These are phyloP conservation scores for Nematodospora valgi DNA, from an alignment of 805 yeast species.

Conservation along the genomic window DNA sequence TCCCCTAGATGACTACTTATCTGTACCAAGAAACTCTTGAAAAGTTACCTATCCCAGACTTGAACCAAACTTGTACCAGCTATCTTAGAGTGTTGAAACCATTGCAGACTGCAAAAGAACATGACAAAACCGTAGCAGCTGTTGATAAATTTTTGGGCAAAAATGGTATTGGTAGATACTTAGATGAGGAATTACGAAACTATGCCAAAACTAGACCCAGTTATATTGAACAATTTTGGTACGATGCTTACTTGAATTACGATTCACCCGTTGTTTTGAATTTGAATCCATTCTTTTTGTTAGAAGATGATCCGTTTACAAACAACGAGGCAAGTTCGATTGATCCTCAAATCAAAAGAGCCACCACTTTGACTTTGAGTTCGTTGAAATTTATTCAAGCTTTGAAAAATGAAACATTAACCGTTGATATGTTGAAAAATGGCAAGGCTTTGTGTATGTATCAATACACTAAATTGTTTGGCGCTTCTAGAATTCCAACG, in stretches of 20 bases:
- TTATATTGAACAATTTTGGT: conserved; percentile 94
- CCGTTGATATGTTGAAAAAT: conserved; percentile 64
- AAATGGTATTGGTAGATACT: conserved; percentile 46
- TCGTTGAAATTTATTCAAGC: conserved; percentile 79
- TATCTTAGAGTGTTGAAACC: conserved; percentile 73
- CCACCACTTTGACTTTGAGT: conserved; percentile 74
- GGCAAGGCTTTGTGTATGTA: conserved; percentile 79
- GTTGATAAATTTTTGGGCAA: conserved; percentile 51
- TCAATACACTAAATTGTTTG: conserved; percentile 83
- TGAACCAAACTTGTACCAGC: conserved; percentile 60
- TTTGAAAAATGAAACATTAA: conserved; percentile 66
- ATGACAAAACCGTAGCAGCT: conserved; percentile 55
- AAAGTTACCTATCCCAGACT: conserved; percentile 78
- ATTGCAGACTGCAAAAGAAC: conserved; percentile 74
- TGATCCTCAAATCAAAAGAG: conserved; percentile 67
- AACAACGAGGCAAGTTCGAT: conserved; percentile 44
- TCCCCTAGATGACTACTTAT: conserved; percentile 38
- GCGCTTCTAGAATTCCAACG: conserved; percentile 84
- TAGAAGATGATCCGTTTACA: conserved; percentile 89
- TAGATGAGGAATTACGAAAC: conserved; percentile 62
- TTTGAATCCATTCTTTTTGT: conserved; percentile 82
- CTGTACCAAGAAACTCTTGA: conserved; percentile 55
- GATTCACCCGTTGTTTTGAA: conserved; percentile 91
- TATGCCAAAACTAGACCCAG: conserved; percentile 66
- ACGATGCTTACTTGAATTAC: conserved; percentile 80